Evolutionary conservation across 495 filamentous ascomycete species (phyloP), one percentile per base, ranked within the genome.

Genomic region (Tuber indicum): DNA sequence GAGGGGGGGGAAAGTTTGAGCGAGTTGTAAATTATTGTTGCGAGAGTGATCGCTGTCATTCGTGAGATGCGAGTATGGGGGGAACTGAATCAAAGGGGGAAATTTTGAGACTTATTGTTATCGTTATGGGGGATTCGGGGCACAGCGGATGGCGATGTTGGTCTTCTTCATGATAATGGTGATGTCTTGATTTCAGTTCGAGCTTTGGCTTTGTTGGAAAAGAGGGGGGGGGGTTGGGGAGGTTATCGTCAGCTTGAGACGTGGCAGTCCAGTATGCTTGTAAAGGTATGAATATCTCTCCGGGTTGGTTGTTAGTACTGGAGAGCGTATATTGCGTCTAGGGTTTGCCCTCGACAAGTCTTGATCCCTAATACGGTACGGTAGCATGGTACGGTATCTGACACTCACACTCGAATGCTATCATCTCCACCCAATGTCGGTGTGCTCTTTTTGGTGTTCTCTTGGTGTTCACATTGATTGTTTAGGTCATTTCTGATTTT

Each of bases 401-500:
- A 26, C 12, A 19, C 26, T 66, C 58, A 66, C 26, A 36, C 58
- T 66, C 26, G 58, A 19, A 36, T 5, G 26, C 52, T 32, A 17
- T 66, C 26, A 66, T 66, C 26, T 17, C 58, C 5, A 36, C 36
- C 58, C 58, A 66, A 19, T 17, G 58, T 12, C 17, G 5, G 26
- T 66, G 58, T 66, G 32, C n/a, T 62, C n/a, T 62, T 32, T 32
- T 32, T 26, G 52, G 52, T 62, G 23, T 58, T 62, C 58, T 36
- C 52, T 62, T 26, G n/a, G 52, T 32, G n/a, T 32, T 66, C 58
- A 32, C 58, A 16, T 66, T 36, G 14, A 12, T 32, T 36, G 58
- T 36, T 36, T 32, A 66, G 58, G 58, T 66, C 26, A 36, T 66
- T 66, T 66, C 58, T 36, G 58, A 66, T 66, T 66, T 66, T 66